Percentiles rank a stretch among this genome's conserved stretches.
Conservation (phyloP, 1,139 yeast genomes). For the Debaryomycetaceae sp. region DNA sequence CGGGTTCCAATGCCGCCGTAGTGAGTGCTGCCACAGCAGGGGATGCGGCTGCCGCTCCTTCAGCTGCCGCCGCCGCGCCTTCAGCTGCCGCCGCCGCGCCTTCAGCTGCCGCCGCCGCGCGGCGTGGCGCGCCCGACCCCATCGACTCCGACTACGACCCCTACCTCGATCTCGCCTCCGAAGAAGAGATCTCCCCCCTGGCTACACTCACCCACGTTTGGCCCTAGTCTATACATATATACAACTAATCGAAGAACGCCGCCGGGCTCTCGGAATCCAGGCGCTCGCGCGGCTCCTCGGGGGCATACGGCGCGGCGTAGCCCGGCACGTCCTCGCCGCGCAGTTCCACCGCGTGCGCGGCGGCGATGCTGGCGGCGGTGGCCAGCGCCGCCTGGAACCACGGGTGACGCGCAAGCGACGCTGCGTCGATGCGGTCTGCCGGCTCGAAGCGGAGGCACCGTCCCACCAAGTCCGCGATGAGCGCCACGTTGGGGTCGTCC, state of each 20-base stretch:
- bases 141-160: constrained; percentile 27
- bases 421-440: constrained; percentile 34
- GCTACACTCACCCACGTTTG: constrained; percentile 2
- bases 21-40: no score
- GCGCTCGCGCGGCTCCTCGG: constrained; percentile 3
- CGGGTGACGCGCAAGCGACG: constrained; percentile 37
- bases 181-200: constrained; percentile 6
- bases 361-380: constrained; percentile 8
- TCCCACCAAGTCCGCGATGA: constrained; percentile 33
- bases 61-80: no score
- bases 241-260: constrained; percentile 4
- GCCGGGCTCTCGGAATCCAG: background rate
- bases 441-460: constrained; percentile 36
- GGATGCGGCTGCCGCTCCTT: no score
- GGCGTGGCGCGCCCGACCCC: constrained; percentile 21
- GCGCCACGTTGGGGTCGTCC: constrained; percentile 26
- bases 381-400: constrained; percentile 24
- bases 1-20: no score
- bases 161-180: constrained; percentile 17
- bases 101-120: no score
- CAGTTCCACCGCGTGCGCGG: constrained; percentile 22
- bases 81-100: no score
- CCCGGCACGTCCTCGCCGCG: constrained; percentile 27
- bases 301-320: constrained; percentile 14
- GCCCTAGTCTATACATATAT: constrained; percentile 9